A percentile compares a stretch with the other conserved stretches of the same genome.
Conservation (phyloP, 2,329 filamentous ascomycete species). For the Calonectria honghensis region DNA sequence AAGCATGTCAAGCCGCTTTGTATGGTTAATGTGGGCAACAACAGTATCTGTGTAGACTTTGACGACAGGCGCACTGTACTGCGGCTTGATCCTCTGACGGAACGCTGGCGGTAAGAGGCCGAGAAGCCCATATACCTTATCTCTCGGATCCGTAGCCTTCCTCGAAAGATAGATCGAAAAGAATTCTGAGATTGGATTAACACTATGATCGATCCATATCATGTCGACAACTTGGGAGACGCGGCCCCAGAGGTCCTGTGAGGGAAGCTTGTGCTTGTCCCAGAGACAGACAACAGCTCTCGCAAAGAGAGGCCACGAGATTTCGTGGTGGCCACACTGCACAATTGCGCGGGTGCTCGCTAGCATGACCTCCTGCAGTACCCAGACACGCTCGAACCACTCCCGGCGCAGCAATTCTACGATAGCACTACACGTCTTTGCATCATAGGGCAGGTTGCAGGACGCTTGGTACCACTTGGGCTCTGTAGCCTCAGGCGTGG, state of each 20-base stretch:
- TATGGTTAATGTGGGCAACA: no score
- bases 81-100: no score
- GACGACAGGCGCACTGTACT: no score
- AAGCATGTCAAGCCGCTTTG: no score
- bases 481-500: neutral
- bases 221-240: neutral
- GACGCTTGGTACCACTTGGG: neutral
- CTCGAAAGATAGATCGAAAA: no score
- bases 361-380: neutral
- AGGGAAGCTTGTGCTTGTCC: neutral
- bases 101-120: no score
- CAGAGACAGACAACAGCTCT: neutral
- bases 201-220: neutral
- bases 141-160: no score
- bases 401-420: neutral
- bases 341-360: neutral
- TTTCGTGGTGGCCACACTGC: neutral
- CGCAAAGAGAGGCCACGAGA: neutral
- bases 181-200: no score
- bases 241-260: neutral
- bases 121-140: no score
- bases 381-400: neutral
- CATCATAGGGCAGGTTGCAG: neutral
- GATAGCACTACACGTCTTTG: neutral
- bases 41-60: no score